Evolutionary conservation across 169 alveolate species (phyloP), one percentile per base, ranked within the genome.

Genomic region (Sarcocystis neurona): DNA sequence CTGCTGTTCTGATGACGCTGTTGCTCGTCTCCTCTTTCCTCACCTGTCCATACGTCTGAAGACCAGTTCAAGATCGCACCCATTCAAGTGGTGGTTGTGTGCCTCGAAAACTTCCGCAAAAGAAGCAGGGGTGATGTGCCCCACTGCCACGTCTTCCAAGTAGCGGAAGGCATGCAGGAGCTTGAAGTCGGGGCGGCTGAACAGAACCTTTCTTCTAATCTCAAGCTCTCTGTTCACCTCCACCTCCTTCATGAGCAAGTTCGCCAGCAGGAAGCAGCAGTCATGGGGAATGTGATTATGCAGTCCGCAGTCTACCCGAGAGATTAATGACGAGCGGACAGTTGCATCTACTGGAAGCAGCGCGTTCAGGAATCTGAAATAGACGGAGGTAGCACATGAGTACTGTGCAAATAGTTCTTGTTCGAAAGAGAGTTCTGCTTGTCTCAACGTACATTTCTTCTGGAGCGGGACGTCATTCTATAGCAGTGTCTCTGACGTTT

Each of bases 121-220:
- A 20, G 92, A 88, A 46, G 84, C 53, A 15, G 93, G 89, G 32
- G 96, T 87, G 34, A 93, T 47, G 27, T 72, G 90, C 27, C 96
- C 96, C 41, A 63, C 47, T 30, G 87, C 88, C 27, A 90, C 70
- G 27, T 70, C 68, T 56, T 95, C 97, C 70, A 94, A 89, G 46
- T 91, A 66, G 48, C 93, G 94, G 84, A 95, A 95, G 43, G 96
- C 97, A 82, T 94, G 96, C 50, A 90, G 89, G 39, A 94, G 84
- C 86, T 93, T 93, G 93, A 95, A 95, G 50, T 95, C 97, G 39
- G 90, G 80, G 12, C 78, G 84, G 34, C 85, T 75, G 32, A 96
- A 85, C 34, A 95, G 93, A n/a, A 92, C 84, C 3, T 85, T 72
- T 84, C 92, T 91, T 32, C 89, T 85, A 44, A 86, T 88, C 85